Percentiles rank a stretch among this genome's conserved stretches.
These are phyloP conservation scores for Apiosordaria backusii DNA, from an alignment of 495 filamentous ascomycete genomes.

Conservation along the genomic window DNA sequence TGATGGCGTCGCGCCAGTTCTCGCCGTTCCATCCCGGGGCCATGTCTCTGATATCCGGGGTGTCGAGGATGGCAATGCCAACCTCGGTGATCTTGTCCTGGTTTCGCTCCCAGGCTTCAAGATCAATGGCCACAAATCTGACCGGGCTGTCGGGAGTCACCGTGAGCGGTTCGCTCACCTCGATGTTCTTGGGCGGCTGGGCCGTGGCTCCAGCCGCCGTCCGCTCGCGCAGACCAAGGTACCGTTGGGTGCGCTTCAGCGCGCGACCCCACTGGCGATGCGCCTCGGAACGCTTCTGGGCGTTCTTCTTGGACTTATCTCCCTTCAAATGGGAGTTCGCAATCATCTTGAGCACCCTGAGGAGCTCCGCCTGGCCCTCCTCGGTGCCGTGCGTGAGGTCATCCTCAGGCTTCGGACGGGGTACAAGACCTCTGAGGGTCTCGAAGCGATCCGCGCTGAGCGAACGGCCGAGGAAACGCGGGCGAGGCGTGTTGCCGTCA, in stretches of 20 bases:
- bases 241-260: slow-evolving; percentile 61
- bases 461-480: slow-evolving; percentile 60
- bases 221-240: slow-evolving; percentile 58
- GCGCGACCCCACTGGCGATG: slow-evolving; percentile 47
- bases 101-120: slow-evolving; percentile 73
- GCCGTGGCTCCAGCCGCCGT: background rate
- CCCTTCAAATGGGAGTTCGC: slow-evolving; percentile 23
- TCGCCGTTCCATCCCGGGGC: slow-evolving; percentile 57
- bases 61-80: slow-evolving; percentile 81
- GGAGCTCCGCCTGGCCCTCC: slow-evolving; percentile 16
- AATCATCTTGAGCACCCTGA: slow-evolving; percentile 10
- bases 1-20: slow-evolving; percentile 63
- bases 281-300: slow-evolving; percentile 39
- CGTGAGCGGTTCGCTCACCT: slow-evolving; percentile 27
- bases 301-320: slow-evolving; percentile 43
- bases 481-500: slow-evolving; percentile 52
- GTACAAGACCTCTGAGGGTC: slow-evolving; percentile 28
- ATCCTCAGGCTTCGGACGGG: slow-evolving; percentile 22
- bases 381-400: slow-evolving; percentile 17
- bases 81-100: slow-evolving; percentile 71
- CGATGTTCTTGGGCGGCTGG: slow-evolving; percentile 4
- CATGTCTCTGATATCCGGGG: slow-evolving; percentile 48
- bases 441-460: slow-evolving; percentile 34
- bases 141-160: slow-evolving; percentile 48
- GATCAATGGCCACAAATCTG: slow-evolving; percentile 74